Base-by-base conservation (phyloP, 108 stramenopile genomes). In the Conticribra guillardii region DNA sequence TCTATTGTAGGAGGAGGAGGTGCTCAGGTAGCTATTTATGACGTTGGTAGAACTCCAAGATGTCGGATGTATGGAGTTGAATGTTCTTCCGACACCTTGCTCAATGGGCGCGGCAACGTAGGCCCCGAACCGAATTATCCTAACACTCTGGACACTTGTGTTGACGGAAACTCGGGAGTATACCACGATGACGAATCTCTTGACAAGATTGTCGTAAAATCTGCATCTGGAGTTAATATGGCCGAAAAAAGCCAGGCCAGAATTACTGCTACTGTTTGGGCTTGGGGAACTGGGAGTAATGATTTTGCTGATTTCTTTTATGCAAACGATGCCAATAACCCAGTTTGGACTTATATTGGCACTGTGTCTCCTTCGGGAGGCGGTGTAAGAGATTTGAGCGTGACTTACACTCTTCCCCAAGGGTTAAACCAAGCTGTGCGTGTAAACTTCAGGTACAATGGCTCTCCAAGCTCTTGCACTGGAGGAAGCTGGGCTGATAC, bases 221-320 rank as follows among this genome's bases (percentile, higher is more conserved):
- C 53, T 2, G 61, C 49, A 1, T 51, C 34, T 28, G 60, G 48
- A 2, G 46, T 55, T 8, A 53, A 73, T 18, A 58, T 64, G 62
- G 18, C 1, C 9, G 71, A 73, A 73, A 51, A 51, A 16, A 54
- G 56, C n/a, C n/a, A 17, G 16, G 71, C 31, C 1, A 64, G 53
- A 2, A 73, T 73, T 47, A 33, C 48, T 59, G 71, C 71, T 1
- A 53, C 52, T 27, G 61, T 63, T 3, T 59, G 27, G 60, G 41
- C 62, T 16, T 63, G 53, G 59, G 17, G 37, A 0, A 26, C 8
- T 47, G 71, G 71, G 1, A 7, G 17, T 18, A 65, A n/a, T 18
- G 62, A 73, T 34, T 47, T 17, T 14, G 71, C 71, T 15, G 71
- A 73, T 51, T 73, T 73, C 26, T 73, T 61, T 45, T 73, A 73